A percentile compares a stretch with the other conserved stretches of the same genome.
Conservation (phyloP, 306 rosid species). For the Argentina anserina region DNA sequence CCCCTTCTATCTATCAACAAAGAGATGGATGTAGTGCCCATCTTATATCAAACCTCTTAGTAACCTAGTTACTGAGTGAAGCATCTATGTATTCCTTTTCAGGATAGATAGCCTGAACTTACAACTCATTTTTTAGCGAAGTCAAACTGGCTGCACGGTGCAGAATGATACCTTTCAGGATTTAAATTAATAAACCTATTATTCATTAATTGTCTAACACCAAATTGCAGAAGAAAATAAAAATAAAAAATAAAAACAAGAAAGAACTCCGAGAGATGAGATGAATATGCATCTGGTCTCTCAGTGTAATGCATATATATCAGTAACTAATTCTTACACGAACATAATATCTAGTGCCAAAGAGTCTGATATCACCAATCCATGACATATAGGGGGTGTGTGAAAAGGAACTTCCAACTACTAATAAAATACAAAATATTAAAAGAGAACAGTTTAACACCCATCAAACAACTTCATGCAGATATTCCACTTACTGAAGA, state of each 20-base stretch:
- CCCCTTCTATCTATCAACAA: too few species aligned
- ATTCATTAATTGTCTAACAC: neutral
- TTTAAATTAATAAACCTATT: neutral
- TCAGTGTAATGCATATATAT: neutral
- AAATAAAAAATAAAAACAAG: too few species aligned
- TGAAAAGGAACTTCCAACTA: neutral
- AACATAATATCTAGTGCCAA: neutral
- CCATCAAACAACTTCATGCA: slow-evolving; percentile 22
- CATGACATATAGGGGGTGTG: neutral
- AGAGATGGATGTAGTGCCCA: too few species aligned
- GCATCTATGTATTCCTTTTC: neutral
- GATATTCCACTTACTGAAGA: slow-evolving; percentile 53
- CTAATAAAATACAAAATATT: neutral
- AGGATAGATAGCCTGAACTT: neutral
- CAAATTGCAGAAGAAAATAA: neutral
- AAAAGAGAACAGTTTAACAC: neutral
- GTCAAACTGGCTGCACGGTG: neutral
- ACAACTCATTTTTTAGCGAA: neutral
- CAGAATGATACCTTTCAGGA: neutral
- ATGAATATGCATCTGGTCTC: neutral
- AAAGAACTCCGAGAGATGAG: neutral
- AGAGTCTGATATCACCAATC: neutral
- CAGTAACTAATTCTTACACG: neutral
- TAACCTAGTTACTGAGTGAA: neutral
- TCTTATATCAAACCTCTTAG: neutral